phyloP scores from a whole-genome alignment of 2,329 filamentous ascomycete species.

The Teratosphaeriaceae sp. region DNA sequence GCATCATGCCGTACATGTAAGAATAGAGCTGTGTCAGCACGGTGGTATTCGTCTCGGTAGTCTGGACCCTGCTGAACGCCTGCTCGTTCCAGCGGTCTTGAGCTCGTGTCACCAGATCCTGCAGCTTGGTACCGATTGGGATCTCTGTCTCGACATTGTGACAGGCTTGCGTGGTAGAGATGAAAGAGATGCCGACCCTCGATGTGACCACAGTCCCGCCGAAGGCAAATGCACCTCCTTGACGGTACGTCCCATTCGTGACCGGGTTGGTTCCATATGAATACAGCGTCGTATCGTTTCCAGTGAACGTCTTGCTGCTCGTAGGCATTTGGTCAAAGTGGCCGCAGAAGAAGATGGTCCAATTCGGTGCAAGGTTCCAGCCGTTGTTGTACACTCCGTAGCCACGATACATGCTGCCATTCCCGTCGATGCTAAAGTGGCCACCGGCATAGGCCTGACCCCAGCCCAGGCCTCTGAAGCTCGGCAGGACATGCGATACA shows the following conservation, averaged over 20 bases:
- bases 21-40: constrained; percentile 43
- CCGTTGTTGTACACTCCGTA: constrained; percentile 56
- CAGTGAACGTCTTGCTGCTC: constrained; percentile 23
- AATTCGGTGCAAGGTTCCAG: constrained; percentile 55
- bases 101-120: constrained; percentile 21
- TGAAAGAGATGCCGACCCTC: constrained; percentile 59
- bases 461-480: constrained; percentile 49
- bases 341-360: constrained; percentile 56
- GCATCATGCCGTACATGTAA: constrained; percentile 61
- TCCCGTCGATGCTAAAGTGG: constrained; percentile 44
- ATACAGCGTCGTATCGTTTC: constrained; percentile 30
- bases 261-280: constrained; percentile 7
- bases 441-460: constrained; percentile 55
- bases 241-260: constrained; percentile 11
- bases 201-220: constrained; percentile 37
- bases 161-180: constrained; percentile 54
- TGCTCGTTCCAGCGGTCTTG: constrained; percentile 53
- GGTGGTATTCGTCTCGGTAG: constrained; percentile 22
- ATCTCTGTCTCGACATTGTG: constrained; percentile 51
- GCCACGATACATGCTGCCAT: constrained; percentile 39
- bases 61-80: constrained; percentile 53
- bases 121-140: constrained; percentile 24
- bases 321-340: constrained; percentile 43
- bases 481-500: constrained; percentile 53
- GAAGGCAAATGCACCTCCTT: constrained; percentile 44